These are phyloP conservation scores for Tetrahymena malaccensis DNA, from an alignment of 73 alveolate genomes.

Conservation along the genomic window DNA sequence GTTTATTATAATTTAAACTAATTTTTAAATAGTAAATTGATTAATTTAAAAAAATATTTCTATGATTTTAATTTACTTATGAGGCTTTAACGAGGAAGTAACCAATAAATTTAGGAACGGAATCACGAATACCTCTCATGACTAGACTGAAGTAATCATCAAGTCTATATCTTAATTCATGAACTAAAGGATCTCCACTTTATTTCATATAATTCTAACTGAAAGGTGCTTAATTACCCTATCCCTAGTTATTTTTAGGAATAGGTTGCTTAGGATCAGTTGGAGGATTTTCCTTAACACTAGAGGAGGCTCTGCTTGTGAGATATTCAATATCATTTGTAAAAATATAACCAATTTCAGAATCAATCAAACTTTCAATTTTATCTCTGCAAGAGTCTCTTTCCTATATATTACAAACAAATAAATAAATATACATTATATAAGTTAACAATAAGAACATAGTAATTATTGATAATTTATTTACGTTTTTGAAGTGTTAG, in stretches of 20 bases:
- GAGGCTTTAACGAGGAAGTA: constrained; percentile 88
- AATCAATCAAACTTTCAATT: constrained; percentile 40
- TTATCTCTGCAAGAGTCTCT: constrained; percentile 8
- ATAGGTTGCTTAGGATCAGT: not conserved
- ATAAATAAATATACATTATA: not conserved
- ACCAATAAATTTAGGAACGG: constrained; percentile 96
- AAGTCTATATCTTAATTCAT: constrained; percentile 80
- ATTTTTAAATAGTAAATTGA: constrained; percentile 7
- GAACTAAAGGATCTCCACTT: constrained; percentile 57
- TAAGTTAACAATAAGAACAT: not conserved
- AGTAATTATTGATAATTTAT: not conserved
- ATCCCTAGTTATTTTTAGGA: not conserved
- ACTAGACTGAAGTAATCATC: constrained; percentile 84
- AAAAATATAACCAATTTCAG: constrained; percentile 52
- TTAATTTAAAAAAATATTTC: not conserved
- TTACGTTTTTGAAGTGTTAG: not conserved
- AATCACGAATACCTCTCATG: constrained; percentile 84
- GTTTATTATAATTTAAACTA: not conserved
- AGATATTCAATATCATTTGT: constrained; percentile 55
- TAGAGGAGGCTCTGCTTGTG: constrained; percentile 28
- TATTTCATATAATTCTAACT: constrained; percentile 12
- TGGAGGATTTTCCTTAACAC: constrained; percentile 23
- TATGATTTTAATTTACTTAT: constrained; percentile 21
- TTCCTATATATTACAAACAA: too few species aligned
- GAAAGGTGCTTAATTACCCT: constrained; percentile 6